Evolutionary conservation across 2,329 filamentous ascomycete species (phyloP).

Genomic region (Fusarium nematophilum): DNA sequence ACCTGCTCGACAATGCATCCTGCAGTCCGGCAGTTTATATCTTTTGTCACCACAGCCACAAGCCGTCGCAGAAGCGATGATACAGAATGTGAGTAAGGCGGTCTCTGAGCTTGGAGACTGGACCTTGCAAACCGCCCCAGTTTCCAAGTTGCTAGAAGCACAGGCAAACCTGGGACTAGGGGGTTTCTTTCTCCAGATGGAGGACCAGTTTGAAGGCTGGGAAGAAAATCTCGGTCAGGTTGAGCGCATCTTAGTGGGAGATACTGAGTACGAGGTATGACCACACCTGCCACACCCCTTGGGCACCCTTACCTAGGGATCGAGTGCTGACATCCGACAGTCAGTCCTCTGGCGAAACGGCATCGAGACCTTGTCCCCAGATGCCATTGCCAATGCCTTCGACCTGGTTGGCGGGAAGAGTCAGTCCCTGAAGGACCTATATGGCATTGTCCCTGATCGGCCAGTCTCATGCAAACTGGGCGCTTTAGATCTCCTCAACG

Average conservation of each 20-base stretch:
- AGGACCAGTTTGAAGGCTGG: conserved; percentile 52
- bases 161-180: conserved; percentile 51
- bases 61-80: conserved; percentile 1
- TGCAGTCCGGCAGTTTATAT: conserved; percentile 56
- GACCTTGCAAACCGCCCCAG: conserved; percentile 4
- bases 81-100: neutral
- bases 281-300: too few relatives aligned
- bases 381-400: conserved; percentile 51
- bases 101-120: neutral
- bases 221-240: conserved; percentile 46
- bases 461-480: conserved; percentile 55
- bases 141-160: conserved; percentile 46
- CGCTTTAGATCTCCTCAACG: conserved; percentile 52
- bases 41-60: conserved; percentile 55
- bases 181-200: conserved; percentile 56
- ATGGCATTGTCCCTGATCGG: conserved; percentile 52
- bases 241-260: too few relatives aligned
- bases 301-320: too few relatives aligned
- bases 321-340: too few relatives aligned
- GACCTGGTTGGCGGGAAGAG: conserved; percentile 42
- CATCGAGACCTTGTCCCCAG: conserved; percentile 49
- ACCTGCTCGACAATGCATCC: conserved; percentile 50
- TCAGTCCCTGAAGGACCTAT: conserved; percentile 41
- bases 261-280: too few relatives aligned
- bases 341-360: conserved; percentile 58